These are phyloP conservation scores for Wakefieldia striispora DNA, from an alignment of 768 basidiomycete species.

Conservation along the genomic window DNA sequence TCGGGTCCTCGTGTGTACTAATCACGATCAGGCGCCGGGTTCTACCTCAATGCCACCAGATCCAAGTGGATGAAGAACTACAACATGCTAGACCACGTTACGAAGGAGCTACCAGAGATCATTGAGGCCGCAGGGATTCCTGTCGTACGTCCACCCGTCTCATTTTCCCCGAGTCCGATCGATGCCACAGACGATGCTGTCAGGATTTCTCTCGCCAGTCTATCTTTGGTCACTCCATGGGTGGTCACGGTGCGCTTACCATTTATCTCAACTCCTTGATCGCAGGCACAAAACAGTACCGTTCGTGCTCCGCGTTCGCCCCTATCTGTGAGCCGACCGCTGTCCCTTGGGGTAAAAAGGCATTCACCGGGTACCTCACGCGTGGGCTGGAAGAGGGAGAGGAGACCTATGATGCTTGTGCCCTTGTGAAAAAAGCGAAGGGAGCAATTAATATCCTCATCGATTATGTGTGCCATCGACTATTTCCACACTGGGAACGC, in stretches of 20 bases:
- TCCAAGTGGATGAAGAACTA: constrained; percentile 71
- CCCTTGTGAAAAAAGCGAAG: constrained; percentile 62
- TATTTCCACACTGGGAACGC: not conserved
- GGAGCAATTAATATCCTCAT: constrained; percentile 76
- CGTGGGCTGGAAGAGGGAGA: constrained; percentile 77
- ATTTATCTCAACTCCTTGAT: constrained; percentile 74
- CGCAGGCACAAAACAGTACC: constrained; percentile 60
- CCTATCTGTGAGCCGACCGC: constrained; percentile 84
- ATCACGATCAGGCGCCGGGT: constrained; percentile 65
- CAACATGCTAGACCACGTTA: constrained; percentile 86
- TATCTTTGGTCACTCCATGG: constrained; percentile 97
- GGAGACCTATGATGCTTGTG: constrained; percentile 77
- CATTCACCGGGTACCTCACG: constrained; percentile 81
- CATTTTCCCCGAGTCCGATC: not conserved
- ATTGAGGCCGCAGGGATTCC: constrained; percentile 73
- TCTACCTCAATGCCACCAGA: constrained; percentile 91
- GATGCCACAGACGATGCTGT: not conserved
- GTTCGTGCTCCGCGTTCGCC: constrained; percentile 87
- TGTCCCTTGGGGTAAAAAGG: constrained; percentile 90
- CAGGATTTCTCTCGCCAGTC: constrained; percentile 84
- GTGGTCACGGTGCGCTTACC: constrained; percentile 92
- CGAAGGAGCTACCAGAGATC: constrained; percentile 78
- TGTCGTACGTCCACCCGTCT: constrained; percentile 50
- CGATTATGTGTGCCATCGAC: constrained; percentile 63
- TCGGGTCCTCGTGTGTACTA: not conserved